Conservation (phyloP, 2,329 filamentous ascomycete genomes). For the Myriosclerotinia scirpicola region DNA sequence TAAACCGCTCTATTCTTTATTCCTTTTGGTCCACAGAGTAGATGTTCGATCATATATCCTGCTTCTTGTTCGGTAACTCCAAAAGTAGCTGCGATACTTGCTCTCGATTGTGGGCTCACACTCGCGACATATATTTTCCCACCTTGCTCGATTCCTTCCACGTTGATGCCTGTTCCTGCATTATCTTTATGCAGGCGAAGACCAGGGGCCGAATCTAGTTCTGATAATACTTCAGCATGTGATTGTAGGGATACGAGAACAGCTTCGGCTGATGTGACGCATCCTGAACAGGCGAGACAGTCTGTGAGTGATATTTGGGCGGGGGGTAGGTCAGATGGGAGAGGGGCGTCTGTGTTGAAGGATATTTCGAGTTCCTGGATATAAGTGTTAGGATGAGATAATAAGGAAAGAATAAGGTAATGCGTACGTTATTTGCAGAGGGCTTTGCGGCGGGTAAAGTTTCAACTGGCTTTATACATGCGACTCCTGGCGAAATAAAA, state of each 20-base stretch:
- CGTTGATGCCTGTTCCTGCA: constrained; percentile 41
- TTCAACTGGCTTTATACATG: constrained; percentile 97
- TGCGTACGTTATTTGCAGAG: constrained; percentile 47
- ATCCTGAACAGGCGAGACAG: constrained; percentile 95
- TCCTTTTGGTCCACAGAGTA: constrained; percentile 70
- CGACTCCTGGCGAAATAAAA: constrained; percentile 96
- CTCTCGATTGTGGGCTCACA: constrained; percentile 86
- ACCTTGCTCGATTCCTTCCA: constrained; percentile 55
- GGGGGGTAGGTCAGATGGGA: constrained; percentile 59
- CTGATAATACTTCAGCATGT: constrained; percentile 83
- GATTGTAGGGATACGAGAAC: constrained; percentile 95
- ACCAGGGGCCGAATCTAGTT: constrained; percentile 67
- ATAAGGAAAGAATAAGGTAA: neutral
- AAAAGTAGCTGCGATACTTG: constrained; percentile 83
- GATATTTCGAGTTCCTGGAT: constrained; percentile 72
- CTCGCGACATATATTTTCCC: constrained; percentile 88
- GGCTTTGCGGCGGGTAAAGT: constrained; percentile 69
- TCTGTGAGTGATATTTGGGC: constrained; percentile 96
- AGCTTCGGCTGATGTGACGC: constrained; percentile 94
- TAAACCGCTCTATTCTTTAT: constrained; percentile 68
- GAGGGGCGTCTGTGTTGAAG: constrained; percentile 75
- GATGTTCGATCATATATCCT: constrained; percentile 77
- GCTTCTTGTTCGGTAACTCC: constrained; percentile 72
- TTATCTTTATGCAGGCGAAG: constrained; percentile 34
- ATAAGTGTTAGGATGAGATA: neutral